phyloP scores from a whole-genome alignment of 2,329 filamentous ascomycete genomes.

The Stenocarpella maydis region DNA sequence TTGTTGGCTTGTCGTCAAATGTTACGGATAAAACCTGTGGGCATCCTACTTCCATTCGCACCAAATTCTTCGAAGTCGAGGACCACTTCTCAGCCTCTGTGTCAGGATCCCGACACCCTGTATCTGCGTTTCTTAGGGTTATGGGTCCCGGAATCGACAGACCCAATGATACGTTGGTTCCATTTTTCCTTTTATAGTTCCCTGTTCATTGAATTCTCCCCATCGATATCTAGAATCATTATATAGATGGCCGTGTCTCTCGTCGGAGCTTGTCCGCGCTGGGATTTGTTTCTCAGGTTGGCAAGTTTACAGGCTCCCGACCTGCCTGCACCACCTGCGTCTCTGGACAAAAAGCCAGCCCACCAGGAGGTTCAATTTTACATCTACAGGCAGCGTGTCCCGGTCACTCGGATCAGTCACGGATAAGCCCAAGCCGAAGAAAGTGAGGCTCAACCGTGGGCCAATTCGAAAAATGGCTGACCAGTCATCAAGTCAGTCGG shows the following conservation, averaged over 20 bases:
- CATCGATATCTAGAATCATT: constrained; percentile 5
- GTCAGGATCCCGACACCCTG: constrained; percentile 27
- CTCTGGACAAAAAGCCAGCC: constrained; percentile 29
- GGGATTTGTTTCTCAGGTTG: constrained; percentile 22
- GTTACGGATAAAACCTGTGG: constrained; percentile 17
- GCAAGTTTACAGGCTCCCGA: constrained; percentile 29
- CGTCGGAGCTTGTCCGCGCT: constrained; percentile 1
- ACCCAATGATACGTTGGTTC: constrained; percentile 9
- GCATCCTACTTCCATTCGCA: constrained; percentile 10
- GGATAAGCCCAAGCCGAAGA: constrained; percentile 20
- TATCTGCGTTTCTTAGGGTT: constrained; percentile 1
- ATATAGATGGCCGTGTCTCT: constrained; percentile 21
- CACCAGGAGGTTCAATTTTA: constrained; percentile 33
- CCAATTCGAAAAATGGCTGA: constrained; percentile 24
- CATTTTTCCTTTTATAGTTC: not conserved
- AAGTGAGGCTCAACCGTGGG: constrained; percentile 19
- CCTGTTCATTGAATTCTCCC: not conserved
- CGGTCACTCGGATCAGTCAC: constrained; percentile 30
- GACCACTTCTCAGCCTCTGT: constrained; percentile 6
- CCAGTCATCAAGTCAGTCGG: constrained; percentile 15
- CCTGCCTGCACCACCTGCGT: constrained; percentile 32
- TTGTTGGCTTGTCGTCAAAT: constrained; percentile 17
- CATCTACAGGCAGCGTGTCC: constrained; percentile 28
- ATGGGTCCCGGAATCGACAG: constrained; percentile 16
- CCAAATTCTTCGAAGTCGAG: constrained; percentile 15